These are phyloP conservation scores for Paraphaeosphaeria sporulosa DNA, from an alignment of 2,329 filamentous ascomycete species.

Conservation along the genomic window DNA sequence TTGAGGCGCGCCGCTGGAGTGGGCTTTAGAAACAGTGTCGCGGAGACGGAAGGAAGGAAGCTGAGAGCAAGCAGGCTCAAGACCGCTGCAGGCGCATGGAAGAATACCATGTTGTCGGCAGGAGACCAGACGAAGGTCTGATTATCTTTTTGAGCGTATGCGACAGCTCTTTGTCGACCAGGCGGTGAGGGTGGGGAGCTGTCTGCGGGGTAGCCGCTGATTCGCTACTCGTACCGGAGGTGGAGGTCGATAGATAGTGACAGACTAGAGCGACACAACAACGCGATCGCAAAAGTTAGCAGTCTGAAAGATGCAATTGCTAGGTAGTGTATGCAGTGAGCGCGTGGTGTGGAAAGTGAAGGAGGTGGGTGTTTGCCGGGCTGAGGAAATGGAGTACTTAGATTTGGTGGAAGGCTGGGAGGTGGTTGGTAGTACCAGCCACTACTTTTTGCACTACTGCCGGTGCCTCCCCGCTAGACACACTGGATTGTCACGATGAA, in stretches of 20 bases:
- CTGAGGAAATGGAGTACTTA: slow-evolving; percentile 44
- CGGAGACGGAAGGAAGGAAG: slow-evolving; percentile 63
- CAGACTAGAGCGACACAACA: slow-evolving; percentile 17
- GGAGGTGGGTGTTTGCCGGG: slow-evolving; percentile 14
- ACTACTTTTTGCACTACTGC: slow-evolving; percentile 24
- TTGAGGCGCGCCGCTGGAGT: slow-evolving; percentile 5
- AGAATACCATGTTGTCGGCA: slow-evolving; percentile 34
- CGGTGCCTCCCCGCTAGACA: slow-evolving; percentile 8
- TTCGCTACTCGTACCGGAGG: slow-evolving; percentile 19
- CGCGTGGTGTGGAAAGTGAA: slow-evolving; percentile 13
- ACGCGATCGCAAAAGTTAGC: slow-evolving; percentile 24
- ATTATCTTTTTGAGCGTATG: slow-evolving; percentile 1
- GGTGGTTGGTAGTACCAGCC: slow-evolving; percentile 34
- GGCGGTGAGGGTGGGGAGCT: slow-evolving; percentile 21
- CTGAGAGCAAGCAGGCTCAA: slow-evolving; percentile 48
- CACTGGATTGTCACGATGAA: slow-evolving; percentile 10
- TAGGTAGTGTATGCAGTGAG: slow-evolving; percentile 10
- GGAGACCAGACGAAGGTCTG: slow-evolving; percentile 11
- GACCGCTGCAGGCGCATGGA: slow-evolving; percentile 76
- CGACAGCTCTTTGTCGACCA: slow-evolving; percentile 13
- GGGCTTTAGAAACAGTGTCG: slow-evolving; percentile 39
- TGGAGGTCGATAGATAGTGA: slow-evolving; percentile 13
- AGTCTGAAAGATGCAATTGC: slow-evolving; percentile 17
- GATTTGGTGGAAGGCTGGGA: slow-evolving; percentile 37
- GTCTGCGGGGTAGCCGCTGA: slow-evolving; percentile 27